Evolutionary conservation across 768 basidiomycete species (phyloP), one percentile per base, ranked within the genome.

Genomic region (Dacryopinax primogenitus): DNA sequence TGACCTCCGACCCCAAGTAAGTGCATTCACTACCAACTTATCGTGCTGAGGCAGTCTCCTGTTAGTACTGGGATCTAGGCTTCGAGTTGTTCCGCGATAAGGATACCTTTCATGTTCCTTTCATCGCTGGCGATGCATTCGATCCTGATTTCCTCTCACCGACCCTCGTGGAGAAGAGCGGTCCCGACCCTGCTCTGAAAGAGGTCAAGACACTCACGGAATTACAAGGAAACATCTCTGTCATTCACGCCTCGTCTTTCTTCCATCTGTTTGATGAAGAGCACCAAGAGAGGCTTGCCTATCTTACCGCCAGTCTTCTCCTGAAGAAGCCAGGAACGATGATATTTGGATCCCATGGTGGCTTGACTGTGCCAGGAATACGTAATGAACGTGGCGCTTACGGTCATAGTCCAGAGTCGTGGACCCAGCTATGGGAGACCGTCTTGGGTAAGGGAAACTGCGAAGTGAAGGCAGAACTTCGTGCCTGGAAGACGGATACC

Each of bases 11-110:
- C 69, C 69, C 65, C 0, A 23, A 21, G 2, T 37, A 1, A 34
- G 34, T 21, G 4, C 33, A 15, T 39, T n/a, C 23, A 12, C 58
- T 15, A 6, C 16, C 13, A 30, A n/a, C 33, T 18, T 66, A 44
- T 23, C 41, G 18, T 6, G 4, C 41, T 44, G 41, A 44, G 3
- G 41, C 41, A 44, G 41, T 44, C 18, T 44, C 9, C 9, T 18
- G 18, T 37, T 85, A 74, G 11, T 83, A 83, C 67, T 86, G 84
- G 85, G 77, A 82, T 3, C 75, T 80, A 2, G 86, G 86, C 0
- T 84, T 87, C 67, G 76, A 81, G 44, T 76, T 87, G 16, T 88
- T 86, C 74, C 78, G 72, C 62, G 78, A 81, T 2, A 78, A 80
- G 0, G 74, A 79, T 37, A 76, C 79, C 0, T 86, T 83, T 72